Evolutionary conservation across 2,329 filamentous ascomycete genomes (phyloP).

Genomic region (Sclerotinia borealis): DNA sequence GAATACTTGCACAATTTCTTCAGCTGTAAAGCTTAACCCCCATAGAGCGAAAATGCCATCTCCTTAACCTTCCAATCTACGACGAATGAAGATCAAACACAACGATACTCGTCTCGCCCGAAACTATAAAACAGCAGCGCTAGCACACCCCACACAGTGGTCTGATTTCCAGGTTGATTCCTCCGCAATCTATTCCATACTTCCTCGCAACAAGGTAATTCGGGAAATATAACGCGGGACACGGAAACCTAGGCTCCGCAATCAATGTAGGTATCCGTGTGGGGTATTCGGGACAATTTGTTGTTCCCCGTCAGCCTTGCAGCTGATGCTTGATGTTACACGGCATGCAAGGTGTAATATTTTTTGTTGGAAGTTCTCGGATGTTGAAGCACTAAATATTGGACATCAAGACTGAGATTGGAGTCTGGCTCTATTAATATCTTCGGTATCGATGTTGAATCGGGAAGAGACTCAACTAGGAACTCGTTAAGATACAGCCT

Average conservation of each 20-base stretch:
- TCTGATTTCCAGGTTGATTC: not conserved
- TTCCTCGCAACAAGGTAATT: not conserved
- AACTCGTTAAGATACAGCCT: not conserved
- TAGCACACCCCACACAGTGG: not conserved
- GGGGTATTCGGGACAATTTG: not conserved
- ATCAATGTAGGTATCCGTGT: not conserved
- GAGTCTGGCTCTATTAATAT: not conserved
- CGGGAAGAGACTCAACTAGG: rapidly evolving
- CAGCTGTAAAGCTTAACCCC: not conserved
- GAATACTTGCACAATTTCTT: not conserved
- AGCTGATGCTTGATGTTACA: not conserved
- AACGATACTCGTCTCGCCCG: not conserved
- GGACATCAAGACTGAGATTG: too few relatives aligned
- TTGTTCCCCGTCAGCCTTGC: not conserved
- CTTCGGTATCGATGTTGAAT: not conserved
- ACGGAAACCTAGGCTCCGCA: not conserved
- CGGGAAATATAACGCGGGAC: not conserved
- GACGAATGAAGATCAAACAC: not conserved
- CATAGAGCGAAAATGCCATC: not conserved
- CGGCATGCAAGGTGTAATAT: not conserved
- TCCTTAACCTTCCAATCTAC: not conserved
- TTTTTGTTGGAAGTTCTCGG: not conserved
- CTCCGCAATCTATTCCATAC: not conserved
- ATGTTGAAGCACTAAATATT: not conserved
- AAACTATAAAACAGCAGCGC: not conserved